phyloP scores from a whole-genome alignment of 371 early-diverging fungal species.

The Sporodiniella umbellata region DNA sequence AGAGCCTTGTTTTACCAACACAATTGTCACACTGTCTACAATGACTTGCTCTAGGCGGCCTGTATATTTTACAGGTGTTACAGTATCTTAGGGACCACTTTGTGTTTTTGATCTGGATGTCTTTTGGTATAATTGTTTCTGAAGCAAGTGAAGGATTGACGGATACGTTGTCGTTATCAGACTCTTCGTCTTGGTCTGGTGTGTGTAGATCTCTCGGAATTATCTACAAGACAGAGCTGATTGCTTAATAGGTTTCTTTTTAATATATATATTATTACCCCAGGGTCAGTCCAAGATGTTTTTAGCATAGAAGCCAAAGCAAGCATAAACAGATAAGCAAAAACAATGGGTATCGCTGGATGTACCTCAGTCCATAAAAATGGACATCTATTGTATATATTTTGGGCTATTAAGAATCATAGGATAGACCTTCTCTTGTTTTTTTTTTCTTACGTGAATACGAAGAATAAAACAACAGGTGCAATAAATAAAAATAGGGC shows the following conservation, averaged over 20 bases:
- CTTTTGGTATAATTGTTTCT: conserved; percentile 40
- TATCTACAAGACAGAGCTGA: conserved; percentile 34
- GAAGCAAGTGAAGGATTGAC: background rate
- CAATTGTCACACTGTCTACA: conserved; percentile 82
- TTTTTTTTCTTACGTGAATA: conserved; percentile 59
- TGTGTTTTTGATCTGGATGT: conserved; percentile 62
- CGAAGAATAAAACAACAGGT: conserved; percentile 62
- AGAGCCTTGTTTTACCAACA: background rate
- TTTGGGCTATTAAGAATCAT: too few relatives aligned
- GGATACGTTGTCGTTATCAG: conserved; percentile 24
- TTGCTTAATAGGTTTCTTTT: too few relatives aligned
- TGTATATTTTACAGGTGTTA: conserved; percentile 82
- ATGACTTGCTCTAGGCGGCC: conserved; percentile 87
- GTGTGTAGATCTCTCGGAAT: conserved; percentile 75
- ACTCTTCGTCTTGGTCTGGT: conserved; percentile 16
- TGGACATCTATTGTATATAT: conserved; percentile 46
- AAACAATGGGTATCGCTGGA: conserved; percentile 67
- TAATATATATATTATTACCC: too few relatives aligned
- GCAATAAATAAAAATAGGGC: conserved; percentile 59
- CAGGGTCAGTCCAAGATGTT: conserved; percentile 90
- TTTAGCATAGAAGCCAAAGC: conserved; percentile 73
- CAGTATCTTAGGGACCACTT: conserved; percentile 81
- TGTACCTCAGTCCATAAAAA: conserved; percentile 61
- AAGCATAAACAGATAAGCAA: conserved; percentile 69
- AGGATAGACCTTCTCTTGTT: too few relatives aligned